A percentile compares a stretch with the other conserved stretches of the same genome.
These are phyloP conservation scores for Ophiocordyceps camponoti-floridani DNA, from an alignment of 2,329 filamentous ascomycete genomes.

Conservation along the genomic window DNA sequence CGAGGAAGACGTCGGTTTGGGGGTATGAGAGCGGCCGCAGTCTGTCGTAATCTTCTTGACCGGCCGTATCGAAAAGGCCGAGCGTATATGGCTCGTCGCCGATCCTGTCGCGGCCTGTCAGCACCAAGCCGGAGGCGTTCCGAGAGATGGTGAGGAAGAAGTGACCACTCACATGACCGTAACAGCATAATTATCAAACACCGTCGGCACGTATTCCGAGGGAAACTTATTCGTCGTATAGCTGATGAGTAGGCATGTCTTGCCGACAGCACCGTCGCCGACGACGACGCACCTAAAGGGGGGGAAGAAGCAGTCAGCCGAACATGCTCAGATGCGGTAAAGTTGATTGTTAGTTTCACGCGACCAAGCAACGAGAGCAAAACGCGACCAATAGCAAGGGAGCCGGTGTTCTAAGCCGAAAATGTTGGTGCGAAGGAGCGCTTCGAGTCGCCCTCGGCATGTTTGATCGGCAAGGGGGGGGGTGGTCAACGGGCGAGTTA, in stretches of 20 bases:
- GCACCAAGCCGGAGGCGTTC: neutral
- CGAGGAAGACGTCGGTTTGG: conserved; percentile 95
- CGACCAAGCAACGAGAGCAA: neutral
- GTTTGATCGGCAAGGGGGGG: neutral
- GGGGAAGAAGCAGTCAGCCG: neutral
- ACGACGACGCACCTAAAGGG: conserved; percentile 80
- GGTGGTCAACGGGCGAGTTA: neutral
- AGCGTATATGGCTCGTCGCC: conserved; percentile 97
- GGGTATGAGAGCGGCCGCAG: conserved; percentile 93
- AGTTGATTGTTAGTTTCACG: neutral
- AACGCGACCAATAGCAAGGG: neutral
- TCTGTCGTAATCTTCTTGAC: conserved; percentile 98
- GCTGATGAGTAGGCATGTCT: conserved; percentile 96
- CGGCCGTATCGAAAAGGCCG: conserved; percentile 93
- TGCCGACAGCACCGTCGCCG: conserved; percentile 96
- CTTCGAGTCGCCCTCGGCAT: neutral
- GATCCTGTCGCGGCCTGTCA: conserved; percentile 46
- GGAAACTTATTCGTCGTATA: conserved; percentile 99
- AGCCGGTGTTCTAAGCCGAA: too few relatives aligned
- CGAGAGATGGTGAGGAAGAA: conserved; percentile 1
- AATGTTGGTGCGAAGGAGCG: too few relatives aligned
- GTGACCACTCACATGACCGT: conserved; percentile 79
- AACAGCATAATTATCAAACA: conserved; percentile 99
- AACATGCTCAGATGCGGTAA: neutral
- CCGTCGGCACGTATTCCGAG: conserved; percentile 97